Percentiles rank a stretch among this genome's conserved stretches.
Conservation (phyloP, 1,139 yeast genomes). For the Entelexis sorbosivorans region DNA sequence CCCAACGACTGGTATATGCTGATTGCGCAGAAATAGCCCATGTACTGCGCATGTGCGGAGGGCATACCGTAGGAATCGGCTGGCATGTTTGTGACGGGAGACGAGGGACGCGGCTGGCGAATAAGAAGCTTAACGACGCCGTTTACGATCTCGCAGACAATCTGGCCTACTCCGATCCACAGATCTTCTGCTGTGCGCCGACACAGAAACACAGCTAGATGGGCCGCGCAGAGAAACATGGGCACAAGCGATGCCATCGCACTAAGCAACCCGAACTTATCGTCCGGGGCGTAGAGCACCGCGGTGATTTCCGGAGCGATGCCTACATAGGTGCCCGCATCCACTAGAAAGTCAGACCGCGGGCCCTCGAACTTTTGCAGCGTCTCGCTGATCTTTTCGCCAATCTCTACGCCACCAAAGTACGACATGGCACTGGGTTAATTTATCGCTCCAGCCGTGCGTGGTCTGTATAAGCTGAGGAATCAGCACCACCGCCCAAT, state of each 20-base stretch:
- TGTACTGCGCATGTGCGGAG: slow-evolving; percentile 89
- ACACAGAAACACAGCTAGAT: slow-evolving; percentile 70
- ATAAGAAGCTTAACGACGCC: slow-evolving; percentile 52
- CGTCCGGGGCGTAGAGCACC: slow-evolving; percentile 64
- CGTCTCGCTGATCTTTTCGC: neutral
- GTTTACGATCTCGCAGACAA: slow-evolving; percentile 63
- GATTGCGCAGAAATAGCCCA: slow-evolving; percentile 74
- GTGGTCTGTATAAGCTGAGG: neutral
- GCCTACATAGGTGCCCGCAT: slow-evolving; percentile 20
- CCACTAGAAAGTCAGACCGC: slow-evolving; percentile 7
- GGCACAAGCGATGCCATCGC: slow-evolving; percentile 80
- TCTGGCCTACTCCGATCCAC: slow-evolving; percentile 75
- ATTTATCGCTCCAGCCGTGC: neutral
- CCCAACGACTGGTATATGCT: slow-evolving; percentile 34
- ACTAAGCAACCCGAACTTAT: slow-evolving; percentile 45
- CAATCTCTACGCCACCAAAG: slow-evolving; percentile 15
- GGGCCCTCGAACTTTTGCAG: neutral
- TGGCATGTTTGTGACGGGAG: slow-evolving; percentile 31
- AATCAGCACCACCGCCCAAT: neutral
- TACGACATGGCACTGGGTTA: slow-evolving; percentile 10
- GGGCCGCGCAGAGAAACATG: slow-evolving; percentile 63
- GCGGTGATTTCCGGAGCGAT: slow-evolving; percentile 40
- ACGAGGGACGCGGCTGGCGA: slow-evolving; percentile 64
- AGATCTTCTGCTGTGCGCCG: slow-evolving; percentile 82
- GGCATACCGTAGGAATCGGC: slow-evolving; percentile 72